These are phyloP conservation scores for Aegilops speltoides DNA, from an alignment of 176 grass and related monocot genomes.

Conservation along the genomic window DNA sequence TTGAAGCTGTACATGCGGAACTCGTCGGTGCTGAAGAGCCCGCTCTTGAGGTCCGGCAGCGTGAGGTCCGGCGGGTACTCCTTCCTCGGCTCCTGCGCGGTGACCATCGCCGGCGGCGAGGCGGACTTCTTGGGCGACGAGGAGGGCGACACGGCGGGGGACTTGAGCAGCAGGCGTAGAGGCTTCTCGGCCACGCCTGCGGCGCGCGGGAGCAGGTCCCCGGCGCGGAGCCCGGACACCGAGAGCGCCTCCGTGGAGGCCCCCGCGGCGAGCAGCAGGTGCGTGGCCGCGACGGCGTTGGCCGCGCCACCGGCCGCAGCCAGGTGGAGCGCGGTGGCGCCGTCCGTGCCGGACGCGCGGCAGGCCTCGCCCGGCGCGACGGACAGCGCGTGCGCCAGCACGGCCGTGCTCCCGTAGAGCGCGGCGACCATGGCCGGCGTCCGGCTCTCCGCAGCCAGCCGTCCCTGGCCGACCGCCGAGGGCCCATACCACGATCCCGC, in stretches of 20 bases:
- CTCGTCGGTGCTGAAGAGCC: constrained; percentile 85
- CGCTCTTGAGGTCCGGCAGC: constrained; percentile 89
- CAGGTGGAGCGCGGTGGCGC: constrained; percentile 68
- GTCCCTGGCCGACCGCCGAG: background rate
- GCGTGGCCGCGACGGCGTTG: constrained; percentile 31
- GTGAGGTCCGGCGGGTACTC: constrained; percentile 94
- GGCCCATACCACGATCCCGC: constrained; percentile 60
- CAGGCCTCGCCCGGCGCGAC: constrained; percentile 38
- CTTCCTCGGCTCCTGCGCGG: constrained; percentile 45
- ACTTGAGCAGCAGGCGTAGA: constrained; percentile 46
- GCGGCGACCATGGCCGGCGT: constrained; percentile 87
- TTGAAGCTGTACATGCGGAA: constrained; percentile 99
- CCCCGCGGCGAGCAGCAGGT: constrained; percentile 57
- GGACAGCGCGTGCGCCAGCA: constrained; percentile 52
- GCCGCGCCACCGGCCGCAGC: constrained; percentile 54
- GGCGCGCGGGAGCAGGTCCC: constrained; percentile 59
- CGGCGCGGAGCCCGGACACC: constrained; percentile 42
- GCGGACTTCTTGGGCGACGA: constrained; percentile 49
- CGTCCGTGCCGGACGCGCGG: constrained; percentile 54
- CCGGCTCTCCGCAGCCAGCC: constrained; percentile 50
- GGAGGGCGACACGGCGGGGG: constrained; percentile 16
- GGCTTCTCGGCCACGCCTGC: constrained; percentile 14
- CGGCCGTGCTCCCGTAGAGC: constrained; percentile 61
- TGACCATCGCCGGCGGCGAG: background rate
- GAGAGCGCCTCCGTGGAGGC: constrained; percentile 55